Conservation (phyloP, 179 eudicot species). For the Drosera spatulata region DNA sequence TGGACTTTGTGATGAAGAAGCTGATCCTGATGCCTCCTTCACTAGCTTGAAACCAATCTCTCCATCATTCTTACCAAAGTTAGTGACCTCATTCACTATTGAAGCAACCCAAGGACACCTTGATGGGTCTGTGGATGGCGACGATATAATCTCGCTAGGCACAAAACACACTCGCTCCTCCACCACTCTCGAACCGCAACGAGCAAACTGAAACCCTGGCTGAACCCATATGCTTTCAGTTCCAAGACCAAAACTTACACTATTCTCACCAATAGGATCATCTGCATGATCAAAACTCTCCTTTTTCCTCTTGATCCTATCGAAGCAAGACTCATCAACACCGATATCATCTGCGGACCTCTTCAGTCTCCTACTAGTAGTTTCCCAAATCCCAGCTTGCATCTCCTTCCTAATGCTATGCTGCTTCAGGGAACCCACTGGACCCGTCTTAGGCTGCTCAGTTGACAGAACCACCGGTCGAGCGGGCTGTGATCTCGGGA, state of each 20-base stretch:
- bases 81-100: slow-evolving; percentile 30
- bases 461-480: slow-evolving; percentile 47
- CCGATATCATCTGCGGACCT: slow-evolving; percentile 31
- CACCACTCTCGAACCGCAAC: slow-evolving; percentile 14
- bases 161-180: slow-evolving; percentile 53
- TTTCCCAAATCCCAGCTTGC: too few species aligned
- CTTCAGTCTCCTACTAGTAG: slow-evolving; percentile 46
- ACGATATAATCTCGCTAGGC: slow-evolving; percentile 33
- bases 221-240: slow-evolving; percentile 58
- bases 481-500: slow-evolving; percentile 30
- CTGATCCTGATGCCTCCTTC: slow-evolving; percentile 50
- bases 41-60: slow-evolving; percentile 28
- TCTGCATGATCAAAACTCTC: slow-evolving; percentile 19
- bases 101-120: slow-evolving; percentile 54
- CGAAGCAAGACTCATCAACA: slow-evolving; percentile 20
- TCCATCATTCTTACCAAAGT: slow-evolving; percentile 37
- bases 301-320: slow-evolving; percentile 44
- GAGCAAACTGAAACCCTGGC: slow-evolving; percentile 12
- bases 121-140: slow-evolving; percentile 34
- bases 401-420: too few species aligned
- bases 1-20: slow-evolving; percentile 67
- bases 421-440: slow-evolving; percentile 25
- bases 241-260: slow-evolving; percentile 31
- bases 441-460: slow-evolving; percentile 38
- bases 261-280: slow-evolving; percentile 11